Percentiles rank a stretch among this genome's conserved stretches.
Evolutionary conservation across 176 grass and related monocot species (phyloP).

Genomic region (Pontederia paniculata): DNA sequence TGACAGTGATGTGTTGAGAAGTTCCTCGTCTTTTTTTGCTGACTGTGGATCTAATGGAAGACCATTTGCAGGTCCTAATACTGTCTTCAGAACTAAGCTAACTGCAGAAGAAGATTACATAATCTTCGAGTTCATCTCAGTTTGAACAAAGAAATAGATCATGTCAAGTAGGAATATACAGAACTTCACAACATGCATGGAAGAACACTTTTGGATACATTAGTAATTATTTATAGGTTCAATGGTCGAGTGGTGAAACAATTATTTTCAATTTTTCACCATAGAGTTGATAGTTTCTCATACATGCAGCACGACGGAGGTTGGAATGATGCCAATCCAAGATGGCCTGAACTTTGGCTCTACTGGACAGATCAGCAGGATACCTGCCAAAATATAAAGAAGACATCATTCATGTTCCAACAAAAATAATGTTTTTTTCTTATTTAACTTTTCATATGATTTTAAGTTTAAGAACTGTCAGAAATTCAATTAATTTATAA

Average conservation of each 20-base stretch:
- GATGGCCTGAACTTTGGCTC: slow-evolving; percentile 69
- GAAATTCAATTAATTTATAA: too few species aligned
- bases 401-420: neutral
- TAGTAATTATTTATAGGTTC: too few species aligned
- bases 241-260: too few species aligned
- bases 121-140: neutral
- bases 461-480: too few species aligned
- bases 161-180: too few species aligned
- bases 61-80: slow-evolving; percentile 47
- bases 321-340: slow-evolving; percentile 97
- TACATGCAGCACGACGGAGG: slow-evolving; percentile 55
- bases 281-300: neutral
- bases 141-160: neutral
- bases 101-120: slow-evolving; percentile 17
- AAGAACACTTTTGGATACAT: too few species aligned
- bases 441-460: too few species aligned
- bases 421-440: too few species aligned
- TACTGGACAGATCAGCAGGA: slow-evolving; percentile 58
- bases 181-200: too few species aligned
- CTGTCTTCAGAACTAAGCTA: slow-evolving; percentile 33
- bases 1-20: slow-evolving; percentile 37
- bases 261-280: too few species aligned
- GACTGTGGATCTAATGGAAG: slow-evolving; percentile 33
- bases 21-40: slow-evolving; percentile 46
- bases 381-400: slow-evolving; percentile 38